Conservation (phyloP, 371 early-diverging fungal species). For the Syncephalastrum sp. region DNA sequence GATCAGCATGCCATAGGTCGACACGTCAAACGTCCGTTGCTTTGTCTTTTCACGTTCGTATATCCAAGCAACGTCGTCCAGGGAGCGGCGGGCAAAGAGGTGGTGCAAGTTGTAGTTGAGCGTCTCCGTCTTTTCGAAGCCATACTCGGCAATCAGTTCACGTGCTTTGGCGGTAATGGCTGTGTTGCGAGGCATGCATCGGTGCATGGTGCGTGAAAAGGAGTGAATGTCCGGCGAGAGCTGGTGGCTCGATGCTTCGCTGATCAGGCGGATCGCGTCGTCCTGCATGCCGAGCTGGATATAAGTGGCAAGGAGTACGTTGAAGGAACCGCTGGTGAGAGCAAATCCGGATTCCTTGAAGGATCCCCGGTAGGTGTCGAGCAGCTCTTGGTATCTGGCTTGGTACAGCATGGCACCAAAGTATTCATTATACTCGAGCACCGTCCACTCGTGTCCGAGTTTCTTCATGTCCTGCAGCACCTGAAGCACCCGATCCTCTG, state of each 20-base stretch:
- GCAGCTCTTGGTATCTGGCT: constrained; percentile 34
- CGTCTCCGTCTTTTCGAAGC: constrained; percentile 18
- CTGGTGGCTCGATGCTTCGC: constrained; percentile 14
- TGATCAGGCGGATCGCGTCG: constrained; percentile 31
- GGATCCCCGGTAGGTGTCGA: constrained; percentile 20
- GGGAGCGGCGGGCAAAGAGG: constrained; percentile 21
- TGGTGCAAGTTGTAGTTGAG: constrained; percentile 34
- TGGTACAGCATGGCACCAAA: constrained; percentile 40
- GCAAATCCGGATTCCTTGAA: constrained; percentile 10
- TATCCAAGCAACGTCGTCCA: constrained; percentile 23
- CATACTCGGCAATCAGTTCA: constrained; percentile 24
- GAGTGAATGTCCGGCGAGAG: constrained; percentile 32
- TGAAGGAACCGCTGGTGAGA: constrained; percentile 33
- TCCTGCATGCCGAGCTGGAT: constrained; percentile 25
- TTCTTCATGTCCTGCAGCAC: constrained; percentile 39
- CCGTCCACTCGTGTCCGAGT: constrained; percentile 28
- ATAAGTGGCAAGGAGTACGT: constrained; percentile 43
- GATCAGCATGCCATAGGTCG: constrained; percentile 37
- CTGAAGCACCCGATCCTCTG: constrained; percentile 33
- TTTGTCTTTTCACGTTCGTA: constrained; percentile 10
- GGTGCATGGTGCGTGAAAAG: constrained; percentile 38
- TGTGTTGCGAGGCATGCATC: constrained; percentile 33
- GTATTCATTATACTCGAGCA: constrained; percentile 42
- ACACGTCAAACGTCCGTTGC: constrained; percentile 17
- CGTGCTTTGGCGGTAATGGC: constrained; percentile 23